Conservation (phyloP, 2,329 filamentous ascomycete species). For the Ophiostoma tasmaniense region DNA sequence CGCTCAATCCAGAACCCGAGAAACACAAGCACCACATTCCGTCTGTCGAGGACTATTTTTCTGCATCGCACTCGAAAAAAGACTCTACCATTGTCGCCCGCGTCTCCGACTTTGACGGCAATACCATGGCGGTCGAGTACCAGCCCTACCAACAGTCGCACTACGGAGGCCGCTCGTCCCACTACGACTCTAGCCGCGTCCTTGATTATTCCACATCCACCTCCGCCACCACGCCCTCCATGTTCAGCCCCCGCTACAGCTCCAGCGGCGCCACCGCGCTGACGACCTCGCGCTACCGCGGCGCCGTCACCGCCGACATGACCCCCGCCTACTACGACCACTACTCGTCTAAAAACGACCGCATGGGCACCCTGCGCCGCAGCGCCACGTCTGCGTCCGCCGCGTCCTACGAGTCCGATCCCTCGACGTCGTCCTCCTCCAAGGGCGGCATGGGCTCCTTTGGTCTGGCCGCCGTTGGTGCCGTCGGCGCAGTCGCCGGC, state of each 20-base stretch:
- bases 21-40: not conserved
- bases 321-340: constrained; percentile 8
- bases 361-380: constrained; percentile 14
- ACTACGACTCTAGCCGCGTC: constrained; percentile 31
- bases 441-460: constrained; percentile 57
- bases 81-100: constrained; percentile 32
- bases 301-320: not conserved
- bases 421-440: constrained; percentile 26
- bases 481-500: constrained; percentile 48
- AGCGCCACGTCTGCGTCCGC: constrained; percentile 16
- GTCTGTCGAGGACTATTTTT: constrained; percentile 1
- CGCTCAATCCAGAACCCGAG: constrained; percentile 1
- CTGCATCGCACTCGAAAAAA: constrained; percentile 15
- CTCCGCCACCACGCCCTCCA: not conserved
- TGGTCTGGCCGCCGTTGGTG: constrained; percentile 23
- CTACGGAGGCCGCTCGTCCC: not conserved
- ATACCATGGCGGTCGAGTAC: constrained; percentile 72
- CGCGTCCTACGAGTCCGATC: constrained; percentile 18
- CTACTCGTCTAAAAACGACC: constrained; percentile 14
- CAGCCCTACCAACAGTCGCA: constrained; percentile 26
- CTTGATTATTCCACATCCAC: constrained; percentile 12
- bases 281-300: not conserved
- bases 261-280: not conserved
- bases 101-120: constrained; percentile 73
- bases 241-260: constrained; percentile 11